A percentile compares a stretch with the other conserved stretches of the same genome.
Conservation (phyloP, 2,329 filamentous ascomycete genomes). For the Spiromastix sp. region DNA sequence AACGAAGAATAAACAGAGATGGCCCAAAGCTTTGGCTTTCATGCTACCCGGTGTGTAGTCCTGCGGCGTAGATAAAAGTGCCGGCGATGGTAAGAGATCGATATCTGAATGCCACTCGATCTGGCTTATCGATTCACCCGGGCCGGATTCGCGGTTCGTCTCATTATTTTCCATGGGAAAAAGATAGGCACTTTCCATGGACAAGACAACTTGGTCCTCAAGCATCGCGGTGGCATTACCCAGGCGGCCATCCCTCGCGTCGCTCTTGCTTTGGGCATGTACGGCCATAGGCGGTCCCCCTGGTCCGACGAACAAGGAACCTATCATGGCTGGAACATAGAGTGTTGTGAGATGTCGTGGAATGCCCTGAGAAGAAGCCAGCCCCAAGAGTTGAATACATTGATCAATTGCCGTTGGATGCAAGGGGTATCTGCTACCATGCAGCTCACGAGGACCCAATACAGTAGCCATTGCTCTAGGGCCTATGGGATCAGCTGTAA, state of each 20-base stretch:
- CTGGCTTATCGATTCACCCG: not conserved
- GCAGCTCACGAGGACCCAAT: too few relatives aligned
- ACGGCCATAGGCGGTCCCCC: not conserved
- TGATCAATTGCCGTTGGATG: not conserved
- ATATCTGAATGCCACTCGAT: constrained; percentile 8
- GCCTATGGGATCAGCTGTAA: not conserved
- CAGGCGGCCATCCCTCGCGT: not conserved
- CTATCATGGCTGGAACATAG: not conserved
- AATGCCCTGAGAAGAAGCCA: not conserved
- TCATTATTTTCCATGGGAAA: not conserved
- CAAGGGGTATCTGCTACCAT: not conserved
- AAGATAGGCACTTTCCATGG: not conserved
- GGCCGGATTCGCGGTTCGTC: too few relatives aligned
- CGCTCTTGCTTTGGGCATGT: not conserved
- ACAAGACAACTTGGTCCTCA: not conserved
- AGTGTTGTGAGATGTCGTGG: not conserved
- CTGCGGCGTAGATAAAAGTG: constrained; percentile 4
- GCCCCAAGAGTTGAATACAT: not conserved
- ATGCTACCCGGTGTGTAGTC: constrained; percentile 5
- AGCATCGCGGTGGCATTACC: too few relatives aligned
- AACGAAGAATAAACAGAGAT: constrained; percentile 4
- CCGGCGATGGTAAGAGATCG: constrained; percentile 3
- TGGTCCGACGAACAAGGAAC: not conserved
- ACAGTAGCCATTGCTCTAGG: not conserved
- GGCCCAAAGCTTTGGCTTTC: not conserved